These are phyloP conservation scores for Gonapodya prolifera DNA, from an alignment of 192 early-diverging fungal species.

Conservation along the genomic window DNA sequence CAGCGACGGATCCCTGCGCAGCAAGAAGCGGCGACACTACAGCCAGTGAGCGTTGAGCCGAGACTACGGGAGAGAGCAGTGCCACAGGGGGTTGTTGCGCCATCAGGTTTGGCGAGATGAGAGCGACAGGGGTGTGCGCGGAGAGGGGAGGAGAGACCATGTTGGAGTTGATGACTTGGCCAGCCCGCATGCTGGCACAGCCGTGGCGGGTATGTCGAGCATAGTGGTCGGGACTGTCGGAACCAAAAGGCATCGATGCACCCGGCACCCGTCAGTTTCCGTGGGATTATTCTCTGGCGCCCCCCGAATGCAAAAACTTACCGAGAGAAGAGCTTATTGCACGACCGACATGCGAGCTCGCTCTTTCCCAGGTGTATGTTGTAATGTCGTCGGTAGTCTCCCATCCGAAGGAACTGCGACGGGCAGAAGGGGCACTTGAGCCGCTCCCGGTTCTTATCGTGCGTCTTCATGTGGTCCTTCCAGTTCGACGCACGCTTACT, in stretches of 20 bases:
- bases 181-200: neutral
- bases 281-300: too few species aligned
- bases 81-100: neutral
- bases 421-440: neutral
- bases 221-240: neutral
- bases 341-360: neutral
- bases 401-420: neutral
- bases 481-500: neutral
- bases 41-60: neutral
- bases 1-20: neutral
- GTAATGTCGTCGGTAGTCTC: neutral
- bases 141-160: neutral
- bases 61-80: neutral
- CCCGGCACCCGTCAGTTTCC: too few species aligned
- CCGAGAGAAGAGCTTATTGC: neutral
- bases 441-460: neutral
- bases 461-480: neutral
- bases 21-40: neutral
- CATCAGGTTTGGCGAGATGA: neutral
- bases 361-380: neutral
- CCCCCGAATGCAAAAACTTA: neutral
- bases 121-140: neutral
- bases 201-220: neutral
- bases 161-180: neutral
- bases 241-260: too few species aligned